Percentiles rank a stretch among this genome's conserved stretches.
Evolutionary conservation across 805 yeast genomes (phyloP).

Genomic region (Candida insectalens): DNA sequence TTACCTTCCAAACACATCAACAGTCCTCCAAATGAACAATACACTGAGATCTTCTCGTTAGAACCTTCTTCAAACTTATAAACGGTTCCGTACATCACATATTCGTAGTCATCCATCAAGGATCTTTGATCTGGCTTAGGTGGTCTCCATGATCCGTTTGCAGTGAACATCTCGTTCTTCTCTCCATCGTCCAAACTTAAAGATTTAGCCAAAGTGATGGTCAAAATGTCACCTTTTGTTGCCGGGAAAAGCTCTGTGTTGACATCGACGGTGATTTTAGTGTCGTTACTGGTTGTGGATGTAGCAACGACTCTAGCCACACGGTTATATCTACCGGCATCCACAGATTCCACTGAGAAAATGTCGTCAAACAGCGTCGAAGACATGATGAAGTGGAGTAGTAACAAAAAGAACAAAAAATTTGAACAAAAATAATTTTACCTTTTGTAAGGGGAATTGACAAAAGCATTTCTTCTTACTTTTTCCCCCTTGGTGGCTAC

Average conservation of each 20-base stretch:
- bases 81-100: slow-evolving; percentile 96
- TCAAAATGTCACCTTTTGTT: slow-evolving; percentile 60
- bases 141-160: slow-evolving; percentile 66
- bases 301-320: slow-evolving; percentile 83
- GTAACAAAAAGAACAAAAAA: too few species aligned
- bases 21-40: slow-evolving; percentile 92
- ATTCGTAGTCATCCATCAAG: slow-evolving; percentile 93
- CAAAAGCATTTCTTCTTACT: too few species aligned
- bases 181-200: slow-evolving; percentile 42
- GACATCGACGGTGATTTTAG: slow-evolving; percentile 78
- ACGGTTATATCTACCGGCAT: slow-evolving; percentile 83
- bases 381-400: slow-evolving; percentile 34
- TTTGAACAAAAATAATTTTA: too few species aligned
- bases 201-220: slow-evolving; percentile 78
- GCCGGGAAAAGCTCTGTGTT: slow-evolving; percentile 91
- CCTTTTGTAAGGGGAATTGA: too few species aligned
- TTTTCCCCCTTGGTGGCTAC: too few species aligned
- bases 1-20: slow-evolving; percentile 91
- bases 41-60: slow-evolving; percentile 68
- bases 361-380: slow-evolving; percentile 87
- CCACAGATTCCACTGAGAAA: slow-evolving; percentile 76
- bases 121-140: slow-evolving; percentile 78
- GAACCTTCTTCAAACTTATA: slow-evolving; percentile 88
- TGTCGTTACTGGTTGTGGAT: slow-evolving; percentile 72
- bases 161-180: slow-evolving; percentile 20